A percentile compares a stretch with the other conserved stretches of the same genome.
Evolutionary conservation across 805 yeast genomes (phyloP).

Genomic region (Nakazawaea sp.): DNA sequence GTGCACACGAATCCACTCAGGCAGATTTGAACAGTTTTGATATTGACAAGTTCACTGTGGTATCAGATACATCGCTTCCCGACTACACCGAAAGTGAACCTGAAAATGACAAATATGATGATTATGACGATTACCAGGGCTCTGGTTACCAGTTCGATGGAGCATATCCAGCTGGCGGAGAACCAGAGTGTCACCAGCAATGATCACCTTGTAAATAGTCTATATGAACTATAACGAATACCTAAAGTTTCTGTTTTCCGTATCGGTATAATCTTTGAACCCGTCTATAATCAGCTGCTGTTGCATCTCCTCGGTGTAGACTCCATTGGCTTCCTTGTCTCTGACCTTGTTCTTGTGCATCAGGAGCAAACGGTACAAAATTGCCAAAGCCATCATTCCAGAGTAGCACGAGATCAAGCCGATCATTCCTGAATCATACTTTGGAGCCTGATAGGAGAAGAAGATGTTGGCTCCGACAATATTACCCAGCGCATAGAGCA

Average conservation of each 20-base stretch:
- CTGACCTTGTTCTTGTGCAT: slow-evolving; percentile 41
- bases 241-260: slow-evolving; percentile 50
- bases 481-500: slow-evolving; percentile 52
- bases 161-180: background rate
- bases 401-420: slow-evolving; percentile 37
- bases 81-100: slow-evolving; percentile 1
- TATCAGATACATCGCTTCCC: background rate
- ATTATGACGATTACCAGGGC: background rate
- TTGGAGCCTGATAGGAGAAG: slow-evolving; percentile 42
- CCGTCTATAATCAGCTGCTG: slow-evolving; percentile 30
- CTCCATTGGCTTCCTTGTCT: slow-evolving; percentile 28
- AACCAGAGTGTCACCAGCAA: slow-evolving; percentile 10
- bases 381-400: slow-evolving; percentile 17
- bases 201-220: background rate
- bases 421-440: slow-evolving; percentile 51
- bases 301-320: slow-evolving; percentile 16
- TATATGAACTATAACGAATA: slow-evolving; percentile 20
- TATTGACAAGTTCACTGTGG: slow-evolving; percentile 5
- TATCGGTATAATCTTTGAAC: slow-evolving; percentile 54
- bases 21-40: slow-evolving; percentile 2
- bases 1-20: background rate
- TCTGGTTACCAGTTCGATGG: background rate
- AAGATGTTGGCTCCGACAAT: slow-evolving; percentile 62
- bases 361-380: slow-evolving; percentile 14
- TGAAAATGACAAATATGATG: background rate